Evolutionary conservation across 1,284 basidiomycete species (phyloP), one percentile per base, ranked within the genome.

Genomic region (Naganishia cerealis): DNA sequence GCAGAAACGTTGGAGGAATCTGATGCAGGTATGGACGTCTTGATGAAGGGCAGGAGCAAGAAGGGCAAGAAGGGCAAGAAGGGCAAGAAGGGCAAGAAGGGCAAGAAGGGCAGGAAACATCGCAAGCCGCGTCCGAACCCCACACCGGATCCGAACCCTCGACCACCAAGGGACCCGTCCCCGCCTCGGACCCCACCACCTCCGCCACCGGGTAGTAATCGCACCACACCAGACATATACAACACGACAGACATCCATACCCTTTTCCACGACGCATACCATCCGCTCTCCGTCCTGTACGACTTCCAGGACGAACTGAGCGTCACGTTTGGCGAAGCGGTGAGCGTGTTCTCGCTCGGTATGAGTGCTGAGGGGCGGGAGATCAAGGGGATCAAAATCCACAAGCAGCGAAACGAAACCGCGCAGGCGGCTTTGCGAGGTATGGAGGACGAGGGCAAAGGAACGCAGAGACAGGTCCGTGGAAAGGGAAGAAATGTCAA

Each of bases 181-280:
- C 52, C 50, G 13, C 39, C 57, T 29, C 50, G 24, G 8, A 36
- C 48, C 18, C 57, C 66, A 24, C 54, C 67, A 29, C 61, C 61
- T 16, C 61, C 59, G 4, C 59, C 61, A 29, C 39, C 50, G 3
- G 61, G 61, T 13, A 40, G 36, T 15, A 63, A 63, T 39, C 50
- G 61, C 12, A 54, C 61, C 50, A 54, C 67, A 15, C 57, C 62
- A n/a, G 67, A 68, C 50, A 39, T 29, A 15, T 68, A 63, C 67
- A 68, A 68, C 43, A 50, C 62, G 3, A 68, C 67, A 10, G 70
- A 71, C 8, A 68, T 79, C 63, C 48, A 67, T 21, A 75, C 77
- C 1, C 67, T 71, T 7, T 81, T 79, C 67, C 79, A 80, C 70
- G 76, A 80, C 61, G 70, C 69, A 0, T 82, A 80, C 72, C 80